Evolutionary conservation across 208 protist genomes (phyloP), one percentile per base, ranked within the genome.

Genomic region (Leishmania guyanensis): DNA sequence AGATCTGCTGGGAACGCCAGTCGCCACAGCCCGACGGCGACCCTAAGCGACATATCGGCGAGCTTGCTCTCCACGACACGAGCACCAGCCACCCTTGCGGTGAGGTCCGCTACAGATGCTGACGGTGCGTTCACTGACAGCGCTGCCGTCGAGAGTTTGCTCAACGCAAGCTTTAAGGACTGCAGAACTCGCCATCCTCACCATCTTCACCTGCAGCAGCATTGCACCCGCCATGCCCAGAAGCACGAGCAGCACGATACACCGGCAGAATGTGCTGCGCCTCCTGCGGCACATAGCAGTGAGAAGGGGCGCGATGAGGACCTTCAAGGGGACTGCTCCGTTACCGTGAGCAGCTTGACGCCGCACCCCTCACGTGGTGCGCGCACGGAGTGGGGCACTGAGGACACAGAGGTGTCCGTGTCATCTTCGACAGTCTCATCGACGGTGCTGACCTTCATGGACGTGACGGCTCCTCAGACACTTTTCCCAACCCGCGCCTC

Each of bases 301-400:
- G 56, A 33, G 50, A 39, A 48, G 20, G 10, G 54, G 29, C 10
- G 33, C 62, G 51, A 64, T 48, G 77, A 71, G 17, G 51, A 74
- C 64, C 8, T 12, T 20, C 50, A 4, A n/a, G 64, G 43, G 12
- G 26, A 33, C 60, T 72, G 73, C 73, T 79, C 71, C 26, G 72
- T 88, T 2, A 85, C 82, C 16, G 66, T 85, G 10, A 88, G 85
- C 79, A 88, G 81, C 56, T 82, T 79, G 69, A 83, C 81, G 8
- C 48, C 74, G n/a, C 60, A 58, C 76, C 64, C 78, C 64, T 3
- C 51, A 36, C 20, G 10, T 56, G 48, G 16, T 10, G 43, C 60
- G 58, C 33, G 75, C n/a, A 48, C 53, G 20, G 58, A 78, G 50
- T 79, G 56, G 58, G 39, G 26, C 20, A 48, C 60, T 46, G 72